Conservation (phyloP, 1,139 yeast species). For the Yamadazyma epiphylla region DNA sequence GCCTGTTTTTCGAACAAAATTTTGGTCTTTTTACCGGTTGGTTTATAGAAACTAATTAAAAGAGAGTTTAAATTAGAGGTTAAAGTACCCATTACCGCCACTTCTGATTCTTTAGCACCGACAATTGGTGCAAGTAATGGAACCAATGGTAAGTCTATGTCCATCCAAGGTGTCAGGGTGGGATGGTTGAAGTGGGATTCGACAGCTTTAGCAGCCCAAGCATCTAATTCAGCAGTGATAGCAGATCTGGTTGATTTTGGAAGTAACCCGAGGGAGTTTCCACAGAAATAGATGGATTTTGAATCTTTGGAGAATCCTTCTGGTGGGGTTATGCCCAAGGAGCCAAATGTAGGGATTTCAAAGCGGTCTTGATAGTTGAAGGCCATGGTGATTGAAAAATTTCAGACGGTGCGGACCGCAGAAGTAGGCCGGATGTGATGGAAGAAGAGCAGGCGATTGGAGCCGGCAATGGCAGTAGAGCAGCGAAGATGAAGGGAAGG, state of each 20-base stretch:
- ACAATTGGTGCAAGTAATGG: conserved; percentile 69
- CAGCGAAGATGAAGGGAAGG: too few species aligned
- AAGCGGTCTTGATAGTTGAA: conserved; percentile 42
- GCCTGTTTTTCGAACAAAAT: conserved; percentile 83
- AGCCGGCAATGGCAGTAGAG: too few species aligned
- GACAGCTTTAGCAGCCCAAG: conserved; percentile 80
- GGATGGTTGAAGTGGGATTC: conserved; percentile 81
- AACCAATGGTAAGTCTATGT: conserved; percentile 72
- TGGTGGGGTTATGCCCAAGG: conserved; percentile 40
- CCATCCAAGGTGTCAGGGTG: conserved; percentile 66
- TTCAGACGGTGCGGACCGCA: too few species aligned
- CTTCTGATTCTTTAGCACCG: conserved; percentile 71
- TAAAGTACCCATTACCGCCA: conserved; percentile 83
- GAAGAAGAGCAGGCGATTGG: too few species aligned
- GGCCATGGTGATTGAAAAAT: conserved; percentile 1
- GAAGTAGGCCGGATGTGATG: too few species aligned
- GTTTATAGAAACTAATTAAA: conserved; percentile 71
- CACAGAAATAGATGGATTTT: conserved; percentile 65
- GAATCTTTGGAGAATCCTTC: conserved; percentile 16
- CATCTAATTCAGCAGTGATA: conserved; percentile 63
- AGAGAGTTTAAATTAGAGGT: conserved; percentile 79
- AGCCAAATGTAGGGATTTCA: conserved; percentile 54
- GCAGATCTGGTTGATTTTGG: conserved; percentile 61
- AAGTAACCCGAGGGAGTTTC: conserved; percentile 90
- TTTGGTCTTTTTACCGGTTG: conserved; percentile 55